Base-by-base conservation (phyloP, 2,329 filamentous ascomycete genomes). In the Colletotrichum sansevieriae region DNA sequence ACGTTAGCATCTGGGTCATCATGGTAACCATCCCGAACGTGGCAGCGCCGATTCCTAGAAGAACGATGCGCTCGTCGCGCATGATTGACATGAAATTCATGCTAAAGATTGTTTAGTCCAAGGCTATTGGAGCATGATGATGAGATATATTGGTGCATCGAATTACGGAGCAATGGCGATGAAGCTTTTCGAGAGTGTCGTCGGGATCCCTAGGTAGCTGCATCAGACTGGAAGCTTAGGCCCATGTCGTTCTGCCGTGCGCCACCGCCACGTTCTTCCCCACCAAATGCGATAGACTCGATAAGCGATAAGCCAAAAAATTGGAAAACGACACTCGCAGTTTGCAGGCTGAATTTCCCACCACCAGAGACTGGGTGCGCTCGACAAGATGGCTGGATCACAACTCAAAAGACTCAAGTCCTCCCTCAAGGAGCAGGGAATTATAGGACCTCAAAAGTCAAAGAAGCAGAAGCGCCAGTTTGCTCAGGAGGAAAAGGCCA, bases 331-430 rank as follows among this genome's bases (percentile, higher is more conserved):
- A n/a, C 39, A 25, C 54, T 44, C 44, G 11, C 44, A 25, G 37
- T 47, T 43, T 35, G 9, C 33, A 33, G 37, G 57, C 47, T 47
- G 39, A 55, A 62, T 60, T 47, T 39, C 37, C 37, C 65, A 55
- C 64, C 57, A 46, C 52, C 59, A 47, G 39, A 61, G 59, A 35
- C 25, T 25, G 22, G 37, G 33, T 29, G 33, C 47, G 33, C 44
- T 52, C 33, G 37, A 70, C 66, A 82, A 75, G 63, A 99, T 99
- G 96, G 91, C 95, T 74, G 93, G 95, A 71, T 99, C 97, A 12
- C 97, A 99, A 84, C 87, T 99, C 67, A 99, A 98, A 83, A 92
- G 95, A 80, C 88, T 99, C 51, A 99, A 98, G 83, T 88, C 93
- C 73, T 97, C 95, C 10, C 87, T 99, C 54, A 88, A 90, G 71